Evolutionary conservation across 73 alveolate species (phyloP).

Genomic region (Blepharisma japonicum): DNA sequence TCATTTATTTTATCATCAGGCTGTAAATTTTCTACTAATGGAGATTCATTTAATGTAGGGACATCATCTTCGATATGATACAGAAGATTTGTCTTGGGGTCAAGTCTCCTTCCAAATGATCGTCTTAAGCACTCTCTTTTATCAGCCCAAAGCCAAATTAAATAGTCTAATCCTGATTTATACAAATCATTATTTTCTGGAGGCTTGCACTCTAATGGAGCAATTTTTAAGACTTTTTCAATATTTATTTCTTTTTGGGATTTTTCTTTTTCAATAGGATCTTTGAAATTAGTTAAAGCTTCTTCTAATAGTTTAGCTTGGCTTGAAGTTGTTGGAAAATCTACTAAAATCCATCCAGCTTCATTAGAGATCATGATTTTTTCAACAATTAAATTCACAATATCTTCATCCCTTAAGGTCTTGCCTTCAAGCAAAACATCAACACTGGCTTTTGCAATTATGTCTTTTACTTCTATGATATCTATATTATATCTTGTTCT

Average conservation of each 20-base stretch:
- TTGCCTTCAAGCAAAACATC: constrained; percentile 1
- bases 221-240: neutral
- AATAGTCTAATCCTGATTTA: constrained; percentile 24
- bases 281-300: constrained; percentile 78
- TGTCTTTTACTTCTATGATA: constrained; percentile 35
- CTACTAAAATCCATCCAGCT: constrained; percentile 86
- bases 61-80: constrained; percentile 92
- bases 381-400: constrained; percentile 17
- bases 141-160: neutral
- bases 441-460: constrained; percentile 42
- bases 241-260: neutral
- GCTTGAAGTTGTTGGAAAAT: constrained; percentile 87
- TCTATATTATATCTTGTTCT: constrained; percentile 48
- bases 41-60: constrained; percentile 88
- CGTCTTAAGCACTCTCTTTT: constrained; percentile 70
- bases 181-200: neutral
- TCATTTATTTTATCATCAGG: constrained; percentile 79
- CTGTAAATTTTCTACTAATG: constrained; percentile 86
- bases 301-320: constrained; percentile 87
- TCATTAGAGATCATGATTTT: neutral
- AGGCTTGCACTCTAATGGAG: neutral
- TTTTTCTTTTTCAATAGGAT: constrained; percentile 66
- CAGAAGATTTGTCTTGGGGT: constrained; percentile 59
- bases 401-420: constrained; percentile 3
- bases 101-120: constrained; percentile 92